Base-by-base conservation (phyloP, 1,284 basidiomycete species). In the Microbotryum lychnidis-dioicae region DNA sequence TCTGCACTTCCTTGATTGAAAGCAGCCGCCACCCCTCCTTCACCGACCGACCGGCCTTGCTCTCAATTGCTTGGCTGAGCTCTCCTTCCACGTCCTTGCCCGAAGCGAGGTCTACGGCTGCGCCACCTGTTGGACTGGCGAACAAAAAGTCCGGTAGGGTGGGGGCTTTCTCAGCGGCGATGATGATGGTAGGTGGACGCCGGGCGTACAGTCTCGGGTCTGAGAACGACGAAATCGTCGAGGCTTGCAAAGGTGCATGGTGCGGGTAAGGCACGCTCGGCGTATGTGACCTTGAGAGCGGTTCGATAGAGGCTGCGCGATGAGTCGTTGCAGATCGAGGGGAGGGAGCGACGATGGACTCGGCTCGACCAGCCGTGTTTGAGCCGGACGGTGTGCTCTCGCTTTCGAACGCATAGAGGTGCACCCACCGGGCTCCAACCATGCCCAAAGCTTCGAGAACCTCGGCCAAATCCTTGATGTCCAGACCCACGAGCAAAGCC, bases 391-490 rank as follows among this genome's bases (percentile, higher is more conserved):
- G 8, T 37, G 46, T 9, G 45, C n/a, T 53, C 20, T 60, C 61
- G 8, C 37, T 50, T n/a, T 68, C 63, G 48, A 59, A 65, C 12
- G 46, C 57, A 8, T 63, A 37, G 12, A 62, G 23, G 53, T 57
- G 62, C 2, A 65, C 64, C 64, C 63, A 68, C 12, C 66, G 50
- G 46, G 66, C 66, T 10, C 64, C 66, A 25, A 68, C 66, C 51
- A 57, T 60, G 25, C 56, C 42, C 33, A 68, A 56, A 31, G 66
- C 66, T 27, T 68, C 66, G 44, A 60, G 14, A 1, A 68, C 66
- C 46, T 68, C 66, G 18, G 6, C 20, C 5, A 42, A 27, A 20
- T 68, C 66, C 27, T 65, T 61, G 27, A 20, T 10, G 42, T 47
- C 25, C 14, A 68, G 53, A 3, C 64, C 66, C 42, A 68, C 61